These are phyloP conservation scores for Penicillium sp. DNA, from an alignment of 2,329 filamentous ascomycete species.

Conservation along the genomic window DNA sequence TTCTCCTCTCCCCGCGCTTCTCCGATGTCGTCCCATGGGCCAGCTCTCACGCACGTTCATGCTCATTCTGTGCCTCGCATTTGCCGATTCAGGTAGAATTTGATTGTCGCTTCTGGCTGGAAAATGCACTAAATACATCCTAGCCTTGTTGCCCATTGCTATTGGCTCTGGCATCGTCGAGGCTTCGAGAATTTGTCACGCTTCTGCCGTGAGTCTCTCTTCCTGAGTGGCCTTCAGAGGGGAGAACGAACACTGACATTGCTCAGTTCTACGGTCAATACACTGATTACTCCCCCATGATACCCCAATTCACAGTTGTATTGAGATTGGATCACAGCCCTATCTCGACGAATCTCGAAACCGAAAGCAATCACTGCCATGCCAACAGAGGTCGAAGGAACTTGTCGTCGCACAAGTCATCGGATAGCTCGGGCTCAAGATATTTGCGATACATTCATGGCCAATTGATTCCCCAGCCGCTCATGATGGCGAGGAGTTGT, in stretches of 20 bases:
- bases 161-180: constrained; percentile 9
- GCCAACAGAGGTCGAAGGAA: constrained; percentile 8
- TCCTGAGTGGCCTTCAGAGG: not conserved
- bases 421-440: constrained; percentile 17
- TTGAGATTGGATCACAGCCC: not conserved
- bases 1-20: not conserved
- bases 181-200: constrained; percentile 14
- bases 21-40: not conserved
- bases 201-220: constrained; percentile 7
- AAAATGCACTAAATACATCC: constrained; percentile 3
- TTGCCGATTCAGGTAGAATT: constrained; percentile 21
- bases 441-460: constrained; percentile 19
- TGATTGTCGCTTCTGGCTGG: constrained; percentile 1
- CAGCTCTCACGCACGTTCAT: not conserved
- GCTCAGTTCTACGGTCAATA: not conserved
- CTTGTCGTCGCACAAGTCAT: constrained; percentile 9
- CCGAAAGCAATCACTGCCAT: constrained; percentile 7
- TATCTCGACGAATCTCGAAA: not conserved
- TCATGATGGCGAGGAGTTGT: constrained; percentile 3
- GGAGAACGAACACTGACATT: not conserved
- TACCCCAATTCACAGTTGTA: not conserved
- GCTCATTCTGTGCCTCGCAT: constrained; percentile 12
- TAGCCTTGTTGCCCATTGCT: not conserved
- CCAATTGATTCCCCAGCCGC: constrained; percentile 27
- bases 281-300: not conserved